Evolutionary conservation across 1,139 yeast species (phyloP).

Genomic region (Hansenula sp.): DNA sequence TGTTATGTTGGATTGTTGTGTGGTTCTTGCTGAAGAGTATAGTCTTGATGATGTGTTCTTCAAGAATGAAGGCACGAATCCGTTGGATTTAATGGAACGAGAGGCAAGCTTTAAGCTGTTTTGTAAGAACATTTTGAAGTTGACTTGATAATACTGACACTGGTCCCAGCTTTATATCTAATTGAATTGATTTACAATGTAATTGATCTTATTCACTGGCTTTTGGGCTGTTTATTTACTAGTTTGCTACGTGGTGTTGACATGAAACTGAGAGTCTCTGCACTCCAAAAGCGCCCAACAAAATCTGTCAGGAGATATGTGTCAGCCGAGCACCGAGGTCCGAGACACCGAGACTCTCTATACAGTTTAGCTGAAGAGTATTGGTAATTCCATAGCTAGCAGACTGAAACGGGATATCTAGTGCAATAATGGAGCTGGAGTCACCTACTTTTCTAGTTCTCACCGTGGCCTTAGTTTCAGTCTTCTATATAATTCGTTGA

Average conservation of each 20-base stretch:
- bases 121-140: neutral
- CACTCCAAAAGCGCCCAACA: no score
- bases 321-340: no score
- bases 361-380: no score
- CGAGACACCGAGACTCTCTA: no score
- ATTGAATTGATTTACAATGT: neutral
- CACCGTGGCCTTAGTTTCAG: no score
- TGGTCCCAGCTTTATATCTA: neutral
- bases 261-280: neutral
- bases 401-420: no score
- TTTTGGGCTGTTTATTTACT: neutral
- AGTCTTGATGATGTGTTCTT: slow-evolving; percentile 2
- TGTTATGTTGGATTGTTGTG: neutral
- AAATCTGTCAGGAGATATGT: no score
- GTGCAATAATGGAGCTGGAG: no score
- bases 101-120: neutral
- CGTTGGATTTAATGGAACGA: neutral
- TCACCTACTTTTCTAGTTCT: no score
- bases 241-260: neutral
- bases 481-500: no score
- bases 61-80: neutral
- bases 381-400: no score
- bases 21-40: neutral
- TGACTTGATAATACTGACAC: neutral
- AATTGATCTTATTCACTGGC: neutral